phyloP scores from a whole-genome alignment of 345 rosid species.

The Citrus medica region DNA sequence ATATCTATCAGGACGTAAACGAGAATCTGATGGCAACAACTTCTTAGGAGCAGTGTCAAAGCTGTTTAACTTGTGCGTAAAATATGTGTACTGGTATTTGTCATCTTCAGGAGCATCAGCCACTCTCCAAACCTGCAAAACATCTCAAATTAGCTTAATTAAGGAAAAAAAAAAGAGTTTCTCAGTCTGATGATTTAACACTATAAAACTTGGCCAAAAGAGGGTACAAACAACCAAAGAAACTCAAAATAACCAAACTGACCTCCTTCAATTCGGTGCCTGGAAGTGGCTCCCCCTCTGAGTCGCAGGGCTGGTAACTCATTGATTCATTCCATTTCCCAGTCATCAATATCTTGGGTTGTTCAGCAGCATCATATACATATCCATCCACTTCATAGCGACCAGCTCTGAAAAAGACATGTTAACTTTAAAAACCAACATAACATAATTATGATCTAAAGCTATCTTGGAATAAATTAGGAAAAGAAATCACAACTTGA shows the following conservation, averaged over 20 bases:
- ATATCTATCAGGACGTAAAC: constrained; percentile 78
- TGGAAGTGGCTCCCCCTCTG: constrained; percentile 74
- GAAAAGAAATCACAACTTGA: background rate
- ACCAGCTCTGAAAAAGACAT: constrained; percentile 58
- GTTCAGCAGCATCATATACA: constrained; percentile 71
- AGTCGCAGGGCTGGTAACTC: constrained; percentile 76
- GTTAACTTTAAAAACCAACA: background rate
- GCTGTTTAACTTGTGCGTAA: constrained; percentile 89
- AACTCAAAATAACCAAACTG: constrained; percentile 1
- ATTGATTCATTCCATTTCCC: constrained; percentile 82
- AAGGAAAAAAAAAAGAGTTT: background rate
- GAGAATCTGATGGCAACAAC: constrained; percentile 79
- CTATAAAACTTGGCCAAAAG: background rate
- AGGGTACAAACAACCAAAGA: background rate
- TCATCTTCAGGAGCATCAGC: constrained; percentile 71
- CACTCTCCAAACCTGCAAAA: constrained; percentile 66
- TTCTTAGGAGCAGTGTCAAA: constrained; percentile 81
- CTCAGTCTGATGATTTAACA: background rate
- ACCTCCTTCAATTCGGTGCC: constrained; percentile 84
- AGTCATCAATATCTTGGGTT: constrained; percentile 81
- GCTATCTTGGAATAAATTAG: background rate
- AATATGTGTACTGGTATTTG: constrained; percentile 69
- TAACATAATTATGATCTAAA: background rate
- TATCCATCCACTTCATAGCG: constrained; percentile 89
- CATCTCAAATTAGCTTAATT: background rate